Base-by-base conservation (phyloP, 495 filamentous ascomycete species). In the Symbiotaphrina buchneri region DNA sequence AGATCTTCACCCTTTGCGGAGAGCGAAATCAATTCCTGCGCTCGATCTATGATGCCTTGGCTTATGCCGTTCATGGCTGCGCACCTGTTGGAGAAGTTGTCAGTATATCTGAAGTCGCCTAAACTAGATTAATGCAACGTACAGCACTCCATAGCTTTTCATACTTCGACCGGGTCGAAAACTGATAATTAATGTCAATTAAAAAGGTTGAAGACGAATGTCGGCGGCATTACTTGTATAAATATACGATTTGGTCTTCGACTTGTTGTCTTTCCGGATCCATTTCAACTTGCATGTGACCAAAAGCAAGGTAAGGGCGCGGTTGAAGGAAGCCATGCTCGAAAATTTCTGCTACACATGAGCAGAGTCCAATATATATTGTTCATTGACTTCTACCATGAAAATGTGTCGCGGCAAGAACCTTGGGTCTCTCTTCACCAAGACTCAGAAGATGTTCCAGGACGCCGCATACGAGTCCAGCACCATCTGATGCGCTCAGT, bases 401-500 rank as follows among this genome's bases (percentile, higher is more conserved):
- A 39, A 90, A 94, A 44, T 97, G 90, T 0, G 90, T 95, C 4
- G 82, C 78, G 18, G 59, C 80, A 15, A 94, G 57, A 22, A 94
- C 71, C 47, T 81, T 91, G 0, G 90, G 83, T 24, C 67, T 47
- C n/a, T 73, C 56, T 2, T 49, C 35, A 2, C 58, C 68, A 4
- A 63, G 51, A 22, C 49, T 54, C 3, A 87, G 55, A 17, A 94
- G 65, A 47, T 91, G 59, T 39, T 78, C 63, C 22, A 93, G 69
- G 4, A 87, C 68, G 5, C 81, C 79, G 32, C 70, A 73, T 29
- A 80, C 71, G n/a, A 97, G 54, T 0, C 80, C 90, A 3, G 83
- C 76, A 14, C 87, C 87, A 52, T 87, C 76, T 66, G 37, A 23
- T 26, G 2, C 26, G 7, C 10, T 27, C 10, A 25, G 13, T 10